Evolutionary conservation across 164 flowering plant genomes (phyloP), one percentile per base, ranked within the genome.

Genomic region (Protea cynaroides): DNA sequence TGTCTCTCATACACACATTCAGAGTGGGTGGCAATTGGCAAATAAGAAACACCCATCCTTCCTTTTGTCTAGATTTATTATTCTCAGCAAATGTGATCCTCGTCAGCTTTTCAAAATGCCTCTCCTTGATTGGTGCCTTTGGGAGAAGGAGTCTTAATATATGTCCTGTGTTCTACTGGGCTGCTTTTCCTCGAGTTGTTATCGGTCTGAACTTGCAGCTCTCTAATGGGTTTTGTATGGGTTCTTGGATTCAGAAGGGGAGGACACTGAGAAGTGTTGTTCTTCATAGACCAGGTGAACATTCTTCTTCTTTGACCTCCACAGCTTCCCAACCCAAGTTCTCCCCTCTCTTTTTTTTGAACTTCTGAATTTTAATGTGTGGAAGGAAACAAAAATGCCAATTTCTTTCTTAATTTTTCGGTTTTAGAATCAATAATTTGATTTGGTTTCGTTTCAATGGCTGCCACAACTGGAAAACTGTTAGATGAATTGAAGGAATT

Each of bases 51-150:
- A n/a, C n/a, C n/a, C n/a, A n/a, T 29, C 34, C 4, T 4, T 29
- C 34, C 5, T 5, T 29, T 5, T 29, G 4, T 29, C 34, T 29
- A 29, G 34, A 3, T 40, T 40, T 40, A 40, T 40, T 40, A 40
- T 40, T 8, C 46, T 9, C 1, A 40, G 14, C 14, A 40, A 40
- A 40, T 40, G 46, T 40, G 72, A 59, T 56, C 50, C 64, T 63
- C 74, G 55, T 62, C 52, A 52, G 36, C 76, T 75, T 72, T 72
- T 49, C 66, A 64, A 69, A 78, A 29, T 64, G 76, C 46, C 56
- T 47, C 17, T 34, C 23, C 63, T 12, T 65, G 66, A 46, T 14
- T 66, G 55, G 51, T 52, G 18, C 59, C 19, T 13, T 47, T 24
- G 63, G 18, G 22, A 40, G 65, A 59, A 61, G 37, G 49, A 25